Conservation (phyloP, 1,139 yeast species). For the Ogataea hybrid region DNA sequence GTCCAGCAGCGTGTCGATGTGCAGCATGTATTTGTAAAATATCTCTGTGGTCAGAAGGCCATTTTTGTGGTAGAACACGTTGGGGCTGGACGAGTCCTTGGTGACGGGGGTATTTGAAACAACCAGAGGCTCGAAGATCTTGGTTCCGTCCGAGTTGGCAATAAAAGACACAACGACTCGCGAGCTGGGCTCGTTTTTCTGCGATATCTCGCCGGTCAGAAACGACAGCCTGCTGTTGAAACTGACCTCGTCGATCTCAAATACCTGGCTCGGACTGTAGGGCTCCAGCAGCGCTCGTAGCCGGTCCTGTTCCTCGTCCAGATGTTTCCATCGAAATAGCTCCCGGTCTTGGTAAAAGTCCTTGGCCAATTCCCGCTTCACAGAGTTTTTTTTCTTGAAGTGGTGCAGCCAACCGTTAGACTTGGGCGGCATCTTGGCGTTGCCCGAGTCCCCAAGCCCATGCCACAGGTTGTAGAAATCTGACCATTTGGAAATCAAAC, state of each 20-base stretch:
- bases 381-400: conserved; percentile 32
- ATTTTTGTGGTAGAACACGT: conserved; percentile 21
- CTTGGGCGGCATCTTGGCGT: conserved; percentile 20
- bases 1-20: conserved; percentile 24
- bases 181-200: conserved; percentile 12
- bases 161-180: conserved; percentile 26
- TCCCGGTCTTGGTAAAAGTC: conserved; percentile 19
- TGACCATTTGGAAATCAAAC: conserved; percentile 32
- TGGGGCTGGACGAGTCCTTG: conserved; percentile 9
- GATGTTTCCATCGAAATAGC: conserved; percentile 14
- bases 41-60: conserved; percentile 33
- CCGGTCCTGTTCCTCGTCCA: conserved; percentile 20
- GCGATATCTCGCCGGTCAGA: conserved; percentile 14
- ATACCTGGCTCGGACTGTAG: conserved; percentile 22
- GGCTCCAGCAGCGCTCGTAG: conserved; percentile 8
- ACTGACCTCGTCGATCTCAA: conserved; percentile 27
- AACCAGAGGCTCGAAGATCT: conserved; percentile 26
- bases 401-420: conserved; percentile 39
- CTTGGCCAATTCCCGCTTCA: conserved; percentile 27
- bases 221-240: conserved; percentile 23
- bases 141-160: conserved; percentile 28
- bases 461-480: conserved; percentile 25
- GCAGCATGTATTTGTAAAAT: conserved; percentile 33
- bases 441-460: conserved; percentile 6
- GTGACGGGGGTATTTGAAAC: conserved; percentile 20